phyloP scores from a whole-genome alignment of 108 stramenopile species.

The Skeletonema menzelii region DNA sequence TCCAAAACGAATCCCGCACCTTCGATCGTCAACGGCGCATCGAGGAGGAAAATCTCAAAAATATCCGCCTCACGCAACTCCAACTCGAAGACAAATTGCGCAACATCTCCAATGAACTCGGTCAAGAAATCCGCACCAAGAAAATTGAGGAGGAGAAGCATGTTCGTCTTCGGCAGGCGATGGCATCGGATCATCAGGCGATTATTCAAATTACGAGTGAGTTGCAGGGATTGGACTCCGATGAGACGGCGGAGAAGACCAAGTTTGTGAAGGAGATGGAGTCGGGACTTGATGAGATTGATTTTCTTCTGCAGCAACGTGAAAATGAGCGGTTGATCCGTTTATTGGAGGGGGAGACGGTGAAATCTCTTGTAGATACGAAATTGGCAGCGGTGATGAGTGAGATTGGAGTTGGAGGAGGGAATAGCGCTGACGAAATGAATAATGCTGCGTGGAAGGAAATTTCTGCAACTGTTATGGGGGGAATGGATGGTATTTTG shows the following conservation, averaged over 20 bases:
- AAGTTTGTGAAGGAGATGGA: constrained; percentile 49
- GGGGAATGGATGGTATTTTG: constrained; percentile 7
- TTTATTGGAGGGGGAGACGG: constrained; percentile 29
- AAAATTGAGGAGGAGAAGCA: constrained; percentile 22
- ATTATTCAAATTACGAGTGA: constrained; percentile 38
- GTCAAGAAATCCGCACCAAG: constrained; percentile 27
- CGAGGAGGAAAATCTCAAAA: constrained; percentile 26
- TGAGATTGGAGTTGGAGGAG: not conserved
- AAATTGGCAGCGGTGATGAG: constrained; percentile 1
- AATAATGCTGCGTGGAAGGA: constrained; percentile 11
- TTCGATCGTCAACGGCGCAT: constrained; percentile 30
- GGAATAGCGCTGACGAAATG: not conserved
- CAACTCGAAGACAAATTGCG: constrained; percentile 17
- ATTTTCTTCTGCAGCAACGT: constrained; percentile 16
- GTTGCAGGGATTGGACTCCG: constrained; percentile 34
- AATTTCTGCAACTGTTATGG: constrained; percentile 9
- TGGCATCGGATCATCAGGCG: constrained; percentile 28
- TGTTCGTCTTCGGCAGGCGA: constrained; percentile 10
- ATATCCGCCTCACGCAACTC: constrained; percentile 15
- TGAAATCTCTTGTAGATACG: constrained; percentile 26
- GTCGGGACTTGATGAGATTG: constrained; percentile 30
- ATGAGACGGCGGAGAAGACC: constrained; percentile 33
- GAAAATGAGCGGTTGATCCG: constrained; percentile 22
- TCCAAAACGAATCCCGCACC: constrained; percentile 20
- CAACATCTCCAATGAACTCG: constrained; percentile 24